Conservation (phyloP, 2,329 filamentous ascomycete genomes). For the Fusarium abutilonis region DNA sequence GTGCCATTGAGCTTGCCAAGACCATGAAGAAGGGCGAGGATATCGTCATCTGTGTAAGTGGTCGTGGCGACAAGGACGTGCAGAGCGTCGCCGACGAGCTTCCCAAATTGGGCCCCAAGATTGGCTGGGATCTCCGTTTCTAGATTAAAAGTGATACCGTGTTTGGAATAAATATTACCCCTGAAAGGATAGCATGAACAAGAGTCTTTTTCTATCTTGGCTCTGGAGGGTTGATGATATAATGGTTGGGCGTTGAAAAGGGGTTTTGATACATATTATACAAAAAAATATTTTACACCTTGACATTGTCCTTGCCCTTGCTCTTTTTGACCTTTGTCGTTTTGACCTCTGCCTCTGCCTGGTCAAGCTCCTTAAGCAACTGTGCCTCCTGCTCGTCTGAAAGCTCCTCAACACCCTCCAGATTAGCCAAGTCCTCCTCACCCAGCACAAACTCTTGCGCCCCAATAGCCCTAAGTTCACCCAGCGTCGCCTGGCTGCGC, state of each 20-base stretch:
- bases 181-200: conserved; percentile 32
- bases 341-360: conserved; percentile 34
- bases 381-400: conserved; percentile 52
- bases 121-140: conserved; percentile 77
- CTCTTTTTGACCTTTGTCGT: conserved; percentile 16
- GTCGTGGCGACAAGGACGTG: conserved; percentile 97
- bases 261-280: conserved; percentile 46
- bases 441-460: conserved; percentile 60
- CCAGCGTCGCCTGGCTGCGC: conserved; percentile 51
- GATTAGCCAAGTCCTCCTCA: conserved; percentile 51
- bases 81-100: conserved; percentile 97
- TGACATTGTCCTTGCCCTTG: conserved; percentile 31
- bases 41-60: conserved; percentile 92
- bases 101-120: conserved; percentile 86
- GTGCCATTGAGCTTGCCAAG: conserved; percentile 90
- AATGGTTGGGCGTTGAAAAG: conserved; percentile 42
- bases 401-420: conserved; percentile 54
- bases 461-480: conserved; percentile 50
- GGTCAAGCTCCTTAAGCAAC: conserved; percentile 49
- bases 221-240: conserved; percentile 39
- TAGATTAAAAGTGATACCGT: conserved; percentile 39
- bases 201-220: conserved; percentile 24
- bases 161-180: conserved; percentile 20
- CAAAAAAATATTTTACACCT: conserved; percentile 39
- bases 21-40: conserved; percentile 89